Conservation (phyloP, 768 basidiomycete genomes). For the Lactarius hengduanensis region DNA sequence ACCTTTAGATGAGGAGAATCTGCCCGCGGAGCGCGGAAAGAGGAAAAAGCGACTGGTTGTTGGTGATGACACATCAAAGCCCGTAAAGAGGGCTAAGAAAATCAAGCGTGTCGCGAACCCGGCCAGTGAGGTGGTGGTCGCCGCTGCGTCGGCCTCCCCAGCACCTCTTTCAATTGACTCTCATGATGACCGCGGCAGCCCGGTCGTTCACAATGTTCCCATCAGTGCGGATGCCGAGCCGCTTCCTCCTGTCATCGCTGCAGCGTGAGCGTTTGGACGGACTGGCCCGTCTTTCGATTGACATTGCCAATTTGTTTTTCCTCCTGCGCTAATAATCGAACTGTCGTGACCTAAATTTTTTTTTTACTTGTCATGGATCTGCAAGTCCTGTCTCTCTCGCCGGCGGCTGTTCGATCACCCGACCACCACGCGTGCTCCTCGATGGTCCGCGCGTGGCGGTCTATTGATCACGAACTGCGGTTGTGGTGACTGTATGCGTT, state of each 20-base stretch:
- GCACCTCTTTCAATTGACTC: slow-evolving; percentile 11
- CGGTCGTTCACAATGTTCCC: slow-evolving; percentile 16
- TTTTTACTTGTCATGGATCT: background rate
- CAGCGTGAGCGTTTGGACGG: slow-evolving; percentile 16
- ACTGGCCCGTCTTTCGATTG: background rate
- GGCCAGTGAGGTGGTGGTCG: background rate
- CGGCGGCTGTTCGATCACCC: slow-evolving; percentile 4
- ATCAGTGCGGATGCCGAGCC: slow-evolving; percentile 12
- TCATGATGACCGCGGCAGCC: slow-evolving; percentile 20
- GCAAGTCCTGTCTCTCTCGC: background rate
- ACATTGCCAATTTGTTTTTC: slow-evolving; percentile 2
- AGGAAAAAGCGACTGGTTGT: slow-evolving; percentile 29
- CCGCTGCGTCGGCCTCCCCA: background rate
- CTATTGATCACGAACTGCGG: slow-evolving; percentile 25
- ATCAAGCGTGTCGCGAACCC: slow-evolving; percentile 31
- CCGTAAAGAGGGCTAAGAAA: slow-evolving; percentile 40
- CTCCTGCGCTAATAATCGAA: slow-evolving; percentile 7
- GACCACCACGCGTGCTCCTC: slow-evolving; percentile 24
- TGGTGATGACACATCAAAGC: slow-evolving; percentile 35
- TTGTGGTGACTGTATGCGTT: background rate
- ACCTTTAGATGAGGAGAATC: slow-evolving; percentile 20
- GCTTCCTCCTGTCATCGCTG: slow-evolving; percentile 29
- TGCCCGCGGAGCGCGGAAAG: slow-evolving; percentile 10
- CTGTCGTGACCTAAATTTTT: background rate
- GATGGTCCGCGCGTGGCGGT: slow-evolving; percentile 20